Percentiles rank a stretch among this genome's conserved stretches.
Conservation (phyloP, 495 filamentous ascomycete genomes). For the Gamarada debralockiae region DNA sequence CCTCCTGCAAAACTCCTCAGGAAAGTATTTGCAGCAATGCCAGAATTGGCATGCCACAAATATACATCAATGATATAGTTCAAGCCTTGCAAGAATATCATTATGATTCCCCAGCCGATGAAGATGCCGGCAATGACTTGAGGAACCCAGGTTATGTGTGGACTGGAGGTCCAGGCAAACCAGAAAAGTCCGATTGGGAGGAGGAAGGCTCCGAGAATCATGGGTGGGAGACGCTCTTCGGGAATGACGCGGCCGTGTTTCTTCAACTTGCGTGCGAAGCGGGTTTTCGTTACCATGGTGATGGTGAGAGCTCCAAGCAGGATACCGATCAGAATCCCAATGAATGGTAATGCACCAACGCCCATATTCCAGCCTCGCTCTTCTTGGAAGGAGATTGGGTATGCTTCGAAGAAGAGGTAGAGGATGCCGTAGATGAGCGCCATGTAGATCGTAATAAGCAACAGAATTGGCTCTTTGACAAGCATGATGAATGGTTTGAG, state of each 20-base stretch:
- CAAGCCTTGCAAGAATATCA: slow-evolving; percentile 23
- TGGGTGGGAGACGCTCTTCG: slow-evolving; percentile 77
- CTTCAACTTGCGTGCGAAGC: slow-evolving; percentile 46
- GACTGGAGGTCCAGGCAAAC: slow-evolving; percentile 78
- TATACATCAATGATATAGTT: slow-evolving; percentile 65
- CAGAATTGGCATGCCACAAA: slow-evolving; percentile 56
- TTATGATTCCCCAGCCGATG: slow-evolving; percentile 69
- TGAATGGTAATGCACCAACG: slow-evolving; percentile 76
- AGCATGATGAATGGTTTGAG: slow-evolving; percentile 45
- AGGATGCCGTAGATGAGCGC: slow-evolving; percentile 52
- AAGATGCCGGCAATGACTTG: slow-evolving; percentile 68
- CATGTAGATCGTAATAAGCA: slow-evolving; percentile 63
- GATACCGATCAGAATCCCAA: slow-evolving; percentile 65
- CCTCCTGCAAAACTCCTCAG: slow-evolving; percentile 59
- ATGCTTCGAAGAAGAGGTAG: slow-evolving; percentile 66
- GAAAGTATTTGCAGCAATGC: slow-evolving; percentile 69
- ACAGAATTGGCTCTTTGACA: slow-evolving; percentile 64
- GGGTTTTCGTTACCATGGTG: slow-evolving; percentile 43
- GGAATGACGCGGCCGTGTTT: slow-evolving; percentile 52
- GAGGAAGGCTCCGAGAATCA: slow-evolving; percentile 80
- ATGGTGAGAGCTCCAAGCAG: slow-evolving; percentile 44
- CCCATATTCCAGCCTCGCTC: slow-evolving; percentile 67
- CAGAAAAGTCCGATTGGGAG: slow-evolving; percentile 49
- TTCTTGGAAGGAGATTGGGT: slow-evolving; percentile 69
- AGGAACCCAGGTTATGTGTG: slow-evolving; percentile 60